Evolutionary conservation across 495 filamentous ascomycete genomes (phyloP), one percentile per base, ranked within the genome.

Genomic region (Xylaria telfairii): DNA sequence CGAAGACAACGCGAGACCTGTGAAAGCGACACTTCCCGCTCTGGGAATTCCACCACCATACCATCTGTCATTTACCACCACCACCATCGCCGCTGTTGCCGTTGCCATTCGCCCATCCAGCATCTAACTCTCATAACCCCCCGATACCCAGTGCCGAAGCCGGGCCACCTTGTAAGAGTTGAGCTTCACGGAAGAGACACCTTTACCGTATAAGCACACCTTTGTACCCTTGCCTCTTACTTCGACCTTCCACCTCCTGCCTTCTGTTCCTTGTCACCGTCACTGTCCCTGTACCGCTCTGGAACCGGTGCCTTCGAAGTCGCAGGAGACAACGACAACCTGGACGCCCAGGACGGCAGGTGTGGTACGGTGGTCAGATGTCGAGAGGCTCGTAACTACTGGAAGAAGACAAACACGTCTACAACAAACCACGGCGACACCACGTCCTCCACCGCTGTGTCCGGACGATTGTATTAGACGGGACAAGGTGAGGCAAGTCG

Each of bases 91-190:
- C 44, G 19, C 44, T 10, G 19, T n/a, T 10, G 19, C 44, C 44
- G 19, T n/a, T 10, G 3, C 12, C 44, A 3, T 46, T 10, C 4
- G 26, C n/a, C 49, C 3, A 13, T 24, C 8, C 21, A 26, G 2
- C 32, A 28, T 37, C 10, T 5, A 54, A 41, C 34, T 17, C 32
- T 37, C 34, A 7, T 53, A n/a, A n/a, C 34, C 32, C n/a, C 63
- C 19, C 46, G 32, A 46, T 4, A 39, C 10, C 42, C 7, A 41
- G 37, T 37, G 37, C 65, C 37, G 65, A 41, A 67, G 21, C 65
- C 51, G 65, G 65, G 49, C 15, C 51, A 67, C 28, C 65, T 32
- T 57, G 51, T 37, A 21, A 42, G 59, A 24, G 59, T 42, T 19
- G 21, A 66, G 15, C 6, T 37, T 37, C 32, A 46, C 65, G 37